Conservation (phyloP, 1,284 basidiomycete species). For the Ustilago lituana region DNA sequence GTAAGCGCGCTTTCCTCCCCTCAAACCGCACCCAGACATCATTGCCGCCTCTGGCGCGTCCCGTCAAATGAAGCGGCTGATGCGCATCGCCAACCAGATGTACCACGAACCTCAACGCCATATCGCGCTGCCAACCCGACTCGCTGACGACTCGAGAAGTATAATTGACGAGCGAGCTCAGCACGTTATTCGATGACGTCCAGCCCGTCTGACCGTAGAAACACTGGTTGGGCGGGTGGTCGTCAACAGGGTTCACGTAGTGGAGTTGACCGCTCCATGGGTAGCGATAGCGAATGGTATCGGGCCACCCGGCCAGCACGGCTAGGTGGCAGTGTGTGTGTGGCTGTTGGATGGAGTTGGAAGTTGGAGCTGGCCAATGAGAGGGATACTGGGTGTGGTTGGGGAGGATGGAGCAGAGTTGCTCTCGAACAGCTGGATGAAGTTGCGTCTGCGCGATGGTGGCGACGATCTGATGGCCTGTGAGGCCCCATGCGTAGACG, state of each 20-base stretch:
- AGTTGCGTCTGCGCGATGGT: constrained; percentile 92
- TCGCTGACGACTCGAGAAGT: constrained; percentile 45
- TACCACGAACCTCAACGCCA: constrained; percentile 84
- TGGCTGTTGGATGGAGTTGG: too few species aligned
- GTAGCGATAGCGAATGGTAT: constrained; percentile 59
- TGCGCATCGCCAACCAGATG: constrained; percentile 92
- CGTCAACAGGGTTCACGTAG: constrained; percentile 78
- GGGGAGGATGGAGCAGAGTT: constrained; percentile 77
- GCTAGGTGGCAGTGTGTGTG: constrained; percentile 65
- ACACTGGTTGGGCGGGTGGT: constrained; percentile 80
- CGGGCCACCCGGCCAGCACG: constrained; percentile 84
- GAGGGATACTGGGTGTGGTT: constrained; percentile 51
- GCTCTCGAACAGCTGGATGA: constrained; percentile 76
- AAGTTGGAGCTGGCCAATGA: constrained; percentile 29
- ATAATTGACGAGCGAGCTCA: constrained; percentile 57
- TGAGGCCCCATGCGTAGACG: constrained; percentile 61
- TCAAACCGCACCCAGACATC: constrained; percentile 69
- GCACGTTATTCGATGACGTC: constrained; percentile 69
- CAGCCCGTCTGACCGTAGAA: constrained; percentile 81
- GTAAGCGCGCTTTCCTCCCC: constrained; percentile 71
- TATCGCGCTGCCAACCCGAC: constrained; percentile 67
- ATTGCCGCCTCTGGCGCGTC: constrained; percentile 85
- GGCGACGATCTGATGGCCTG: constrained; percentile 88
- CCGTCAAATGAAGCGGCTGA: constrained; percentile 87
- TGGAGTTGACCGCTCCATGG: constrained; percentile 73